Evolutionary conservation across 2,329 filamentous ascomycete genomes (phyloP), one percentile per base, ranked within the genome.

Genomic region (Penicillium sp.): DNA sequence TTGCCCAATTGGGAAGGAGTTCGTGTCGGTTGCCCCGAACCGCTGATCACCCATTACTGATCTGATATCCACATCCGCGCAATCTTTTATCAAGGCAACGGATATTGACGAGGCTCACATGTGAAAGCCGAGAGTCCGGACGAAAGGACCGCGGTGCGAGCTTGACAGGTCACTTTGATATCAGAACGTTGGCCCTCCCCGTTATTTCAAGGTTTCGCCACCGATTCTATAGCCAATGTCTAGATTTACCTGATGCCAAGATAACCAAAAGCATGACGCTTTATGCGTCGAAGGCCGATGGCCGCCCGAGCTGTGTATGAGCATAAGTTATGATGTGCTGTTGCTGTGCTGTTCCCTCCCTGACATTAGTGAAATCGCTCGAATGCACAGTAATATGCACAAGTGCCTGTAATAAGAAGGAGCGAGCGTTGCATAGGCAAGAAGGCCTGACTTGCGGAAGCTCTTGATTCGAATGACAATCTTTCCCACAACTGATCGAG

Each of bases 151-250:
- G 9, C 16, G 21, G 43, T 24, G 13, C 11, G 11, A 31, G 27
- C 40, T n/a, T 55, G 60, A 63, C 46, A 40, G 50, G 36, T 61
- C 56, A 41, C 40, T 53, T 53, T 13, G 47, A 51, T 51, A 41
- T 52, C 47, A 48, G 32, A 41, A 40, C 27, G 24, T 7, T 10
- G 27, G 7, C 31, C 21, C 10, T 38, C 9, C 4, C n/a, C 10
- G 10, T 24, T n/a, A 16, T 36, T 27, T 7, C 18, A 16, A 8
- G 32, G 42, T 39, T 31, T 32, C 18, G 51, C 40, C 51, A 50
- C 34, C n/a, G 13, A 6, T 24, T 11, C 2, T n/a, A 31, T 13
- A 21, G 6, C 18, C 38, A 21, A 4, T 34, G 39, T 8, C 50
- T 43, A 36, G 11, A 47, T 1, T 13, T 10, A 4, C 14, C 21